A percentile compares a stretch with the other conserved stretches of the same genome.
Evolutionary conservation across 129 eudicot species (phyloP).

Genomic region (Solidago caesia): DNA sequence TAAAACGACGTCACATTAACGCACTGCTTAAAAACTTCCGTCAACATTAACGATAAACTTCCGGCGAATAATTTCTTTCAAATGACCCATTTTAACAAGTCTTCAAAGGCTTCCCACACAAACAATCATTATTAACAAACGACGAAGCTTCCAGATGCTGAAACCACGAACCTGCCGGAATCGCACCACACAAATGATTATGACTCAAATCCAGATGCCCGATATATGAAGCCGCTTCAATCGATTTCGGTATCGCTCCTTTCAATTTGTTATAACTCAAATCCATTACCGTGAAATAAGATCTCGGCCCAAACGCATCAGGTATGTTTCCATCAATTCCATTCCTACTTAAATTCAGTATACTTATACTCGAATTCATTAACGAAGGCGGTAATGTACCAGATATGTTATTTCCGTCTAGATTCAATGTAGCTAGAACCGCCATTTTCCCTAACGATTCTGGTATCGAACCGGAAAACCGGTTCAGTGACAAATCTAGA

Average conservation of each 20-base stretch:
- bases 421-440: constrained; percentile 71
- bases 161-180: constrained; percentile 67
- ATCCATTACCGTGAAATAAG: constrained; percentile 78
- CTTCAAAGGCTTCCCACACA: constrained; percentile 77
- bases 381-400: constrained; percentile 63
- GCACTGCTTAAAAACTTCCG: constrained; percentile 9
- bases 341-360: constrained; percentile 67
- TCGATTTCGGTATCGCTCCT: constrained; percentile 73
- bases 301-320: constrained; percentile 75
- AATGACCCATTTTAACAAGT: constrained; percentile 35
- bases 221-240: constrained; percentile 53
- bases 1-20: constrained; percentile 17
- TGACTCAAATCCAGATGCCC: constrained; percentile 91
- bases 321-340: constrained; percentile 73
- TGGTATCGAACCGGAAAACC: constrained; percentile 70
- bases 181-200: constrained; percentile 76
- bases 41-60: not conserved
- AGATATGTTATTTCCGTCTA: constrained; percentile 65
- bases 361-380: constrained; percentile 58
- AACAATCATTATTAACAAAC: constrained; percentile 61
- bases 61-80: not conserved
- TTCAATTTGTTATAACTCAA: constrained; percentile 59
- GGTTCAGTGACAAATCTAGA: constrained; percentile 72
- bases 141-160: constrained; percentile 83
- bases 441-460: constrained; percentile 67